Evolutionary conservation across 768 basidiomycete species (phyloP).

Genomic region (Suillus lakei): DNA sequence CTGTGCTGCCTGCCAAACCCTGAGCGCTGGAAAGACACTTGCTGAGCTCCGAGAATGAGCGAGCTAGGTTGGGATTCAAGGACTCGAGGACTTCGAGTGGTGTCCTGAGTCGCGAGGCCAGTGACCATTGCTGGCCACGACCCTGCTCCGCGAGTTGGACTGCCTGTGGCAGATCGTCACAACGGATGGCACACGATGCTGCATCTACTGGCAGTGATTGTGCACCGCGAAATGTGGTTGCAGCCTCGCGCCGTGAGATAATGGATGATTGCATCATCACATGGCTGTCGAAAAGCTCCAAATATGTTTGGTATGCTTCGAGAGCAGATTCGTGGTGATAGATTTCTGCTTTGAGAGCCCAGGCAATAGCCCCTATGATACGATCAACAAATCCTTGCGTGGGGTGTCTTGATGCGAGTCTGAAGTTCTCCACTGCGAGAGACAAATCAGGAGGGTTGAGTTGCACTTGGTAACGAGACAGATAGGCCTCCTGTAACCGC

Average conservation of each 20-base stretch:
- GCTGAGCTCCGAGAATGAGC: constrained; percentile 13
- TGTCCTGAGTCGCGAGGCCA: constrained; percentile 27
- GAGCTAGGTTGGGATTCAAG: constrained; percentile 5
- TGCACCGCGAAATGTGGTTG: neutral
- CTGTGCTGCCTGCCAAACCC: neutral
- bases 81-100: constrained; percentile 27
- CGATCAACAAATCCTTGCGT: neutral
- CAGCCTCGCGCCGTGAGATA: neutral
- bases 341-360: neutral
- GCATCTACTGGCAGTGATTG: constrained; percentile 1
- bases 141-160: constrained; percentile 34
- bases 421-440: constrained; percentile 23
- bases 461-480: constrained; percentile 30
- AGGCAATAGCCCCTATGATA: neutral
- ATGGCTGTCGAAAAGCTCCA: constrained; percentile 5
- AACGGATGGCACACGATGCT: constrained; percentile 18
- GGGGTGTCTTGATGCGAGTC: constrained; percentile 21
- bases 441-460: constrained; percentile 20
- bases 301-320: neutral
- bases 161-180: constrained; percentile 13
- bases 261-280: neutral
- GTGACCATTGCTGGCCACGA: constrained; percentile 34
- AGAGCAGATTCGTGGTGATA: constrained; percentile 4
- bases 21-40: constrained; percentile 5
- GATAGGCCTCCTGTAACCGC: constrained; percentile 15